Conservation (phyloP, 495 filamentous ascomycete species). For the Penicillium roqueforti region DNA sequence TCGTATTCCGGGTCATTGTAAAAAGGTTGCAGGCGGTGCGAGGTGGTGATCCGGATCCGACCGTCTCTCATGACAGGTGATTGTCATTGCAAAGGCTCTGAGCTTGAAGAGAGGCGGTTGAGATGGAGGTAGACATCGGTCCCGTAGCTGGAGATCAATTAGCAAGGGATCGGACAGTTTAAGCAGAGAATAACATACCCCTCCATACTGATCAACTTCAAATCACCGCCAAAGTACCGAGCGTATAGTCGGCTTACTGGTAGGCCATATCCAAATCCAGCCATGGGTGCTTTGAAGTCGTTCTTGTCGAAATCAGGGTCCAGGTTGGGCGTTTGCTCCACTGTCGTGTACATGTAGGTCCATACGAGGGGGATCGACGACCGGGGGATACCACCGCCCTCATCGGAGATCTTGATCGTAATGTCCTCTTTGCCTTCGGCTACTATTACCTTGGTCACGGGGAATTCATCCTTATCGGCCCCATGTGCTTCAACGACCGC, state of each 20-base stretch:
- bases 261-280: slow-evolving; percentile 93
- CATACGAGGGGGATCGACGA: slow-evolving; percentile 91
- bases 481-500: slow-evolving; percentile 96
- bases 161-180: not conserved
- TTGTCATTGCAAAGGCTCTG: slow-evolving; percentile 98
- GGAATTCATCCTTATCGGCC: slow-evolving; percentile 90
- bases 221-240: slow-evolving; percentile 92
- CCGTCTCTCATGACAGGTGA: slow-evolving; percentile 89
- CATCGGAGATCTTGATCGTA: slow-evolving; percentile 95
- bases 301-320: slow-evolving; percentile 98
- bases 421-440: slow-evolving; percentile 98
- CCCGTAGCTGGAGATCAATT: slow-evolving; percentile 66
- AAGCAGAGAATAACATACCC: slow-evolving; percentile 58
- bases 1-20: slow-evolving; percentile 38
- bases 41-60: slow-evolving; percentile 45
- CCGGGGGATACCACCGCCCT: slow-evolving; percentile 91
- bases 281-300: slow-evolving; percentile 99
- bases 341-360: slow-evolving; percentile 99
- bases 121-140: slow-evolving; percentile 98
- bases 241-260: slow-evolving; percentile 93
- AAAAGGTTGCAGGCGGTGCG: slow-evolving; percentile 43
- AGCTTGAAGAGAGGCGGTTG: slow-evolving; percentile 90
- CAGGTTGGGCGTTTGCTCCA: slow-evolving; percentile 88
- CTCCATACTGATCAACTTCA: slow-evolving; percentile 99
- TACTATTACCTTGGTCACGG: slow-evolving; percentile 93